These are phyloP conservation scores for Magnolia kwangsiensis DNA, from an alignment of 164 flowering plant species.

Conservation along the genomic window DNA sequence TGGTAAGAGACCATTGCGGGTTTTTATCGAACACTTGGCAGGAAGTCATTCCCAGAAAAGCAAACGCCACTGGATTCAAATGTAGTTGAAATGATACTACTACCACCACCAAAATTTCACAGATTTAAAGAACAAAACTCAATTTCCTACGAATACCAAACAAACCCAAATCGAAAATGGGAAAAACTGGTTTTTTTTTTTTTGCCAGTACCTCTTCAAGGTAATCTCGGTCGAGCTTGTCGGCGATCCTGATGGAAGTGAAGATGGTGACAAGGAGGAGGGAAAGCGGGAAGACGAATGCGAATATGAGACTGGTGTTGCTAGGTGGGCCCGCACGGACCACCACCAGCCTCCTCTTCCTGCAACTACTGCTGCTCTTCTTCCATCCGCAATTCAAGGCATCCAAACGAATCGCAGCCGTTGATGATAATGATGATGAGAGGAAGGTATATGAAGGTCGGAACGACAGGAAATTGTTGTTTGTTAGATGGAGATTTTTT, in stretches of 20 bases:
- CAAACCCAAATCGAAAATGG: background rate
- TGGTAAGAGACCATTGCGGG: background rate
- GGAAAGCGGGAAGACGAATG: slow-evolving; percentile 67
- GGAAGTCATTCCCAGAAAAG: too few species aligned
- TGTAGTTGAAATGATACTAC: background rate
- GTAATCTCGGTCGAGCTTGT: slow-evolving; percentile 71
- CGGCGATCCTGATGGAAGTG: slow-evolving; percentile 61
- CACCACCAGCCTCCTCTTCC: slow-evolving; percentile 13
- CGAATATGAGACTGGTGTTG: slow-evolving; percentile 42
- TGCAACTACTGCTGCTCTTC: slow-evolving; percentile 1
- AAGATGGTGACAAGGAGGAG: slow-evolving; percentile 66
- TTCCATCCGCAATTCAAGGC: background rate
- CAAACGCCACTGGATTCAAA: background rate
- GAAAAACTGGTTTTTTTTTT: too few species aligned
- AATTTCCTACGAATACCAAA: slow-evolving; percentile 7
- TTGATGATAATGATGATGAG: background rate
- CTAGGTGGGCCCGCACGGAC: slow-evolving; percentile 20
- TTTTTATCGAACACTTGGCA: background rate
- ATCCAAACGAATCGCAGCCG: background rate
- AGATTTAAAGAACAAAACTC: background rate
- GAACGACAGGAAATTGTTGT: background rate
- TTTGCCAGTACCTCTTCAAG: slow-evolving; percentile 61
- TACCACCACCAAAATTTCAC: background rate
- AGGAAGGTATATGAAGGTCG: background rate
- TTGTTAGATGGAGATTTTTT: background rate